Conservation (phyloP, 1,284 basidiomycete genomes). For the Apiotrichum gamsii region DNA sequence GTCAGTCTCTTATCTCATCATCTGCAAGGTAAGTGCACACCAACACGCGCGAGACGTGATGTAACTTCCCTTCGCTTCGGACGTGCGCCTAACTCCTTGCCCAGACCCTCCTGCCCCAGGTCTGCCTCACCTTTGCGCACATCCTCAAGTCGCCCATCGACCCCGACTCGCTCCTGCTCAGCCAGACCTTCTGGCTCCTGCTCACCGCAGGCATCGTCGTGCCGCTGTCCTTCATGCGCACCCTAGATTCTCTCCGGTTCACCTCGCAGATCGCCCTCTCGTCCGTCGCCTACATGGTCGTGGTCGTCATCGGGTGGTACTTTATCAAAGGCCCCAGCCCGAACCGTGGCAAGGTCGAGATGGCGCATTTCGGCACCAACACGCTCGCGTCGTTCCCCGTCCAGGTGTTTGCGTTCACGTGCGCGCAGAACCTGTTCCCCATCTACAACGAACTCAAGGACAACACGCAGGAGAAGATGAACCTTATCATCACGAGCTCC, state of each 20-base stretch:
- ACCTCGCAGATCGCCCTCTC: constrained; percentile 47
- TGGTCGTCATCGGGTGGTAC: constrained; percentile 54
- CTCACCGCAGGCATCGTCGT: constrained; percentile 74
- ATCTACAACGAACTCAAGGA: constrained; percentile 85
- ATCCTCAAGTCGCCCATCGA: constrained; percentile 56
- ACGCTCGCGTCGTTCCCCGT: constrained; percentile 73
- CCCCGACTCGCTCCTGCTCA: constrained; percentile 57
- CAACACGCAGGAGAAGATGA: constrained; percentile 77
- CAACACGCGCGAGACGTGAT: not conserved
- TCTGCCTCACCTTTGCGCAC: constrained; percentile 76
- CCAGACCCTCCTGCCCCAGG: constrained; percentile 74
- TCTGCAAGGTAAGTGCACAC: constrained; percentile 66
- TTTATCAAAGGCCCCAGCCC: constrained; percentile 41
- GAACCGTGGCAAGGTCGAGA: constrained; percentile 37
- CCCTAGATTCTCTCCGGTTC: constrained; percentile 58
- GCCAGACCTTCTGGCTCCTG: constrained; percentile 75
- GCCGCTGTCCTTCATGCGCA: constrained; percentile 80
- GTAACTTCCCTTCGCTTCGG: too few species aligned
- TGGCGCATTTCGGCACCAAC: constrained; percentile 35
- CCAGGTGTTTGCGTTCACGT: constrained; percentile 90
- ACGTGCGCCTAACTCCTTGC: constrained; percentile 1
- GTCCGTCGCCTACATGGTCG: constrained; percentile 56
- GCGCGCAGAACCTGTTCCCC: constrained; percentile 84
- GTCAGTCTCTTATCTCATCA: constrained; percentile 89
- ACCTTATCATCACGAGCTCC: constrained; percentile 74